These are phyloP conservation scores for Exophiala aquamarina DNA, from an alignment of 2,329 filamentous ascomycete species.

Conservation along the genomic window DNA sequence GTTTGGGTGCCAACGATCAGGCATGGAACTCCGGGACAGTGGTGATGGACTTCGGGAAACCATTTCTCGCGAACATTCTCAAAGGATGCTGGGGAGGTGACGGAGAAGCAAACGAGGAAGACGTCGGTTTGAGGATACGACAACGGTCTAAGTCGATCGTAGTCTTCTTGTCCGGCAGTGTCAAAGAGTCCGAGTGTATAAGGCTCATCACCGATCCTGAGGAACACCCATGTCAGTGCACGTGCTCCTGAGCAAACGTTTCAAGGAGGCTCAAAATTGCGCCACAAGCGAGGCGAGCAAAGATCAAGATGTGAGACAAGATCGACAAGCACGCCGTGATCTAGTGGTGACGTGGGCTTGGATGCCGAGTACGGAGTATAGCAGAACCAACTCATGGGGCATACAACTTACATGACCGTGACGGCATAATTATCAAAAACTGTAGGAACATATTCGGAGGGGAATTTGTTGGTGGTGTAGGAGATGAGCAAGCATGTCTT, in stretches of 20 bases:
- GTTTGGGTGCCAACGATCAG: constrained; percentile 97
- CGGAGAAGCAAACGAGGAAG: constrained; percentile 98
- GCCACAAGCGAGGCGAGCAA: background rate
- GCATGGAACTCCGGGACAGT: constrained; percentile 96
- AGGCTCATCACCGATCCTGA: constrained; percentile 97
- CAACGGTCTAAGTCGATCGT: constrained; percentile 91
- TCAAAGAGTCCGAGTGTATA: constrained; percentile 97
- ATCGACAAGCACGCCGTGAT: background rate
- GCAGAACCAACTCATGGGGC: no score
- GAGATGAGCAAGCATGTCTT: constrained; percentile 99
- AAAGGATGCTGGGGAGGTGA: constrained; percentile 95
- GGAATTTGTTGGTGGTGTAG: constrained; percentile 99
- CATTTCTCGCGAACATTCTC: constrained; percentile 99
- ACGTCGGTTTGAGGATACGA: constrained; percentile 99
- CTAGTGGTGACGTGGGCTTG: background rate
- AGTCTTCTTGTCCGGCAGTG: constrained; percentile 99
- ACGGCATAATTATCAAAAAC: constrained; percentile 99
- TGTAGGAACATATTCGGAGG: constrained; percentile 98
- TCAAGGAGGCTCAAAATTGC: background rate
- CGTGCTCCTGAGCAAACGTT: constrained; percentile 1
- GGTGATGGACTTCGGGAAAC: constrained; percentile 98
- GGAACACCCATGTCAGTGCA: constrained; percentile 20
- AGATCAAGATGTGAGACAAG: background rate
- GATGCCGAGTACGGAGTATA: background rate
- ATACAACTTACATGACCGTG: constrained; percentile 97